Base-by-base conservation (phyloP, 371 early-diverging fungal genomes). In the Umbelopsis sp. region DNA sequence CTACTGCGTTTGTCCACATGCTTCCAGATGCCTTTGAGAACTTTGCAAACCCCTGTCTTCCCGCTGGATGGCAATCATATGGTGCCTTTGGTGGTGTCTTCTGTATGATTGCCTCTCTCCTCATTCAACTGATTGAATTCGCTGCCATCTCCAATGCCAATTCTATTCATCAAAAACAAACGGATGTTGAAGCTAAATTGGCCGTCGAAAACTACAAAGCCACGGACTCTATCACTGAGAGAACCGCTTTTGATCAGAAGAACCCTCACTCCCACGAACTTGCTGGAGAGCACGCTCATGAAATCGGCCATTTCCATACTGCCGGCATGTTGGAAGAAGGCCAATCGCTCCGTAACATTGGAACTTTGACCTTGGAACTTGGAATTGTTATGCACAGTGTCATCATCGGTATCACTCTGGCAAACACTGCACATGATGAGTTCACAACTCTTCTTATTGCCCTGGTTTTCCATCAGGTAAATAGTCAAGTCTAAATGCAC, bases 321-420 rank as follows among this genome's bases (percentile, higher is more conserved):
- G 76, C 79, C 4, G 80, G 83, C 9, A 68, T 88, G 44, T 69
- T 86, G 38, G 79, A 80, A 37, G 76, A 75, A 51, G 79, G 74
- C 18, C 71, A 74, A 4, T 69, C 71, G 1, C 74, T 77, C 38
- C 68, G 72, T 35, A 78, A 74, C 65, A 70, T 83, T 63, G 82
- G 83, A 50, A 86, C 84, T 0, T 70, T 86, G 50, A 82, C 96
- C 52, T 83, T 97, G n/a, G 97, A 97, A 72, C 66, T 90, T 16
- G 94, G 96, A 67, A 92, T 97, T 63, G 86, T 91, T 3, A 78
- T 93, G 65, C 97, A 96, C 75, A 95, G 96, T 0, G 80, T 97
- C 63, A 86, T 96, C 63, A 89, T 97, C 67, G 97, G 97, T 10
- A 70, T 96, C 32, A 84, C 93, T 0, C 79, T 97, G 20, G 92